phyloP scores from a whole-genome alignment of 2,329 filamentous ascomycete genomes.

The Pyrenophora teres region DNA sequence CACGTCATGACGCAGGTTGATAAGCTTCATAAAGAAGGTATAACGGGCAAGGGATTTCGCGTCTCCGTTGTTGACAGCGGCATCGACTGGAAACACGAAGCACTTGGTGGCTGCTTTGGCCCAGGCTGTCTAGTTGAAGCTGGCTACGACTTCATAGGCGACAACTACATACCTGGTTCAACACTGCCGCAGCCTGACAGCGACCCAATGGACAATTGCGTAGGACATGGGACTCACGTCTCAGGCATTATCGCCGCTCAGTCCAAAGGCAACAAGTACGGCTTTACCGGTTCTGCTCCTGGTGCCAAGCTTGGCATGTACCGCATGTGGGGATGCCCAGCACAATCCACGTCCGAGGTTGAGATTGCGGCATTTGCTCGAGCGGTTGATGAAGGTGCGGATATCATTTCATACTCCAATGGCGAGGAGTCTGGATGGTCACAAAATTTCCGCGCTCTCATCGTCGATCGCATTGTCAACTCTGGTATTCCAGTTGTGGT shows the following conservation, averaged over 20 bases:
- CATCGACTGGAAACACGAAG: constrained; percentile 64
- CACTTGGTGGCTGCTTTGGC: constrained; percentile 68
- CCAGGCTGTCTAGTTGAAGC: constrained; percentile 61
- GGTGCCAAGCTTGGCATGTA: constrained; percentile 23
- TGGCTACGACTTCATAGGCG: constrained; percentile 64
- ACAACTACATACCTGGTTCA: constrained; percentile 46
- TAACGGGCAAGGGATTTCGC: constrained; percentile 54
- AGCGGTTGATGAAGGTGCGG: constrained; percentile 59
- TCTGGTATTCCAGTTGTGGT: constrained; percentile 57
- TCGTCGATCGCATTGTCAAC: constrained; percentile 51
- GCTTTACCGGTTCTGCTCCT: constrained; percentile 29
- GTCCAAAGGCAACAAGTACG: constrained; percentile 43
- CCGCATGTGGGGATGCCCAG: constrained; percentile 17
- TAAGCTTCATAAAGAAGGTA: constrained; percentile 49
- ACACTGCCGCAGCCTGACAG: constrained; percentile 53
- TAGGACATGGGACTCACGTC: constrained; percentile 60
- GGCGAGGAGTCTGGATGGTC: constrained; percentile 35
- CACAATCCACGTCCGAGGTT: constrained; percentile 15
- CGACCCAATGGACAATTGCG: constrained; percentile 58
- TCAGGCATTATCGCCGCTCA: constrained; percentile 67
- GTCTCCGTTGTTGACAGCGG: constrained; percentile 53
- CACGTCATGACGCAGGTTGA: constrained; percentile 45
- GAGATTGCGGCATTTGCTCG: constrained; percentile 34
- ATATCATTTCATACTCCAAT: constrained; percentile 42
- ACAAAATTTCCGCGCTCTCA: constrained; percentile 48